Evolutionary conservation across 805 yeast species (phyloP).

Genomic region (Suhomyces sp.): DNA sequence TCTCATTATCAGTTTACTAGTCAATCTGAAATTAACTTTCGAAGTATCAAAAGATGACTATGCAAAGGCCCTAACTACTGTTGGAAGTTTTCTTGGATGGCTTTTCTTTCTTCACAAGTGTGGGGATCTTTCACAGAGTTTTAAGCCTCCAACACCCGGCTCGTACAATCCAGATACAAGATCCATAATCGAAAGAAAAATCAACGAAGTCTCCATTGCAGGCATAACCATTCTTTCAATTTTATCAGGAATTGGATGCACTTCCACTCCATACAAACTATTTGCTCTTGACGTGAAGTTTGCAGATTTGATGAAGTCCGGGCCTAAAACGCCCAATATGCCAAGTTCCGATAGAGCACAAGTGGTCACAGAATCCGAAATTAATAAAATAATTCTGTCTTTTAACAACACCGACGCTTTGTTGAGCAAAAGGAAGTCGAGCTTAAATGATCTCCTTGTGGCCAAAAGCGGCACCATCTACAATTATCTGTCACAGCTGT

Average conservation of each 20-base stretch:
- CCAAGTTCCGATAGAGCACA: neutral
- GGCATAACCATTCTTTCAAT: conserved; percentile 52
- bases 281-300: conserved; percentile 11
- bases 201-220: conserved; percentile 44
- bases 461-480: conserved; percentile 26
- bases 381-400: conserved; percentile 34
- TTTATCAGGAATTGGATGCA: conserved; percentile 51
- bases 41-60: neutral
- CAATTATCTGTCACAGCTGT: conserved; percentile 13
- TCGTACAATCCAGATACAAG: conserved; percentile 12
- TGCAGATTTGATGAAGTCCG: neutral
- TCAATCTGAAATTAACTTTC: conserved; percentile 27
- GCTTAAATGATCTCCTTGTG: conserved; percentile 21
- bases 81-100: conserved; percentile 27
- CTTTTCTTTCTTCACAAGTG: conserved; percentile 28
- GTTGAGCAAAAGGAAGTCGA: conserved; percentile 29
- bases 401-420: conserved; percentile 41
- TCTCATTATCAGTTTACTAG: conserved; percentile 27
- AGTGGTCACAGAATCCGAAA: conserved; percentile 24
- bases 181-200: conserved; percentile 38
- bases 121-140: conserved; percentile 29
- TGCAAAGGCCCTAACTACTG: neutral
- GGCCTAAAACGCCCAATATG: conserved; percentile 12
- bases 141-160: conserved; percentile 14
- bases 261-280: conserved; percentile 41